Evolutionary conservation across 148 eudicot genomes (phyloP).

Genomic region (Cornus kousa): DNA sequence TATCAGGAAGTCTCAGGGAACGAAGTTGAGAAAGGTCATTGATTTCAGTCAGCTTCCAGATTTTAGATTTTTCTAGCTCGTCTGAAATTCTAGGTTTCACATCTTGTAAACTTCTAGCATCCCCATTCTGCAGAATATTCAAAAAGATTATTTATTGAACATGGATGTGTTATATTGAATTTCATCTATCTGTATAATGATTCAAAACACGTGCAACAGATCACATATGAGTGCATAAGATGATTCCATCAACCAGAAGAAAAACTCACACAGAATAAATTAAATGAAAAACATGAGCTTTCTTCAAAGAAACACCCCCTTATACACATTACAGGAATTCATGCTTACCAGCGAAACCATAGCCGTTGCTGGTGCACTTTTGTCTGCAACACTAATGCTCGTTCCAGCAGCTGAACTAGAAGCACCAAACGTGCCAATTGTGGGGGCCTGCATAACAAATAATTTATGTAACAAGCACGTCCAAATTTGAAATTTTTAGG

Average conservation of each 20-base stretch:
- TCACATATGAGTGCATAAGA: neutral
- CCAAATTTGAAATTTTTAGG: neutral
- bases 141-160: neutral
- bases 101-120: constrained; percentile 29
- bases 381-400: constrained; percentile 32
- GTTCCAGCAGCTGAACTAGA: constrained; percentile 41
- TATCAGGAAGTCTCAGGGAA: constrained; percentile 59
- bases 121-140: constrained; percentile 36
- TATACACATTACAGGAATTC: neutral
- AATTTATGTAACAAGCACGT: neutral
- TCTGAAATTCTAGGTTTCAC: constrained; percentile 32
- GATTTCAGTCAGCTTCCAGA: constrained; percentile 54
- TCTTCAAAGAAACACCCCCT: neutral
- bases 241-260: neutral
- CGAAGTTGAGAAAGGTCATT: constrained; percentile 46
- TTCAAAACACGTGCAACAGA: neutral
- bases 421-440: constrained; percentile 25
- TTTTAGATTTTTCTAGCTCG: constrained; percentile 36
- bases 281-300: neutral
- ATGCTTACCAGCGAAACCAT: constrained; percentile 31
- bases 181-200: neutral
- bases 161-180: neutral
- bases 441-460: constrained; percentile 33
- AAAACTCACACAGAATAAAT: neutral
- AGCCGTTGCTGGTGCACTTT: constrained; percentile 33